Base-by-base conservation (phyloP, 441 rosid species). In the Populus hybrid region DNA sequence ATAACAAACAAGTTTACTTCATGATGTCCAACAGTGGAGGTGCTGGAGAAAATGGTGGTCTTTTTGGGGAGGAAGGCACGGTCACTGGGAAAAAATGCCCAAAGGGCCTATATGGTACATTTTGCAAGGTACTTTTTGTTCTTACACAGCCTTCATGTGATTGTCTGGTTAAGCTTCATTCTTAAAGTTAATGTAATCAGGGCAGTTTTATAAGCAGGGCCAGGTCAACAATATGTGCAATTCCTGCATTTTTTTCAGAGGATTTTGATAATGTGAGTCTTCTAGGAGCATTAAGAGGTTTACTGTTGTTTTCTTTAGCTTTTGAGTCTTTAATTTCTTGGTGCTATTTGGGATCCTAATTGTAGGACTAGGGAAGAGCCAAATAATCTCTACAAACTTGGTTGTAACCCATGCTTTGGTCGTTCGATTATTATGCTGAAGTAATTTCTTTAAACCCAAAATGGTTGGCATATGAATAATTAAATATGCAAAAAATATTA, bases 11-110 rank as follows among this genome's bases (percentile, higher is more conserved):
- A 12, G 73, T 53, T 78, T 36, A 68, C 74, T 80, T 86, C 70
- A 76, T 85, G 69, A 71, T 86, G 77, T 86, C 80, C 29, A 28
- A 81, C 97, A 96, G 99, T 76, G 98, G 99, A 82, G 99, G 99
- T 80, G 88, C 92, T 76, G 99, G 97, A 63, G 83, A 85, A n/a
- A n/a, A n/a, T n/a, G n/a, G n/a, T n/a, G n/a, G n/a, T n/a, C n/a
- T n/a, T n/a, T n/a, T n/a, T n/a, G 99, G 99, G 68, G 94, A 88
- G 77, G 83, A 75, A 63, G 99, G 99, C 82, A 93, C 99, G 10
- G 84, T 93, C 74, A 93, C 98, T 69, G 99, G 99, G 42, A 94
- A 89, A 81, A 90, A 80, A 78, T 96, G 99, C 74, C 99, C 99
- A 31, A 88, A 85, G 83, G 99, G 99, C 38, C 98, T 96, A 79